These are phyloP conservation scores for Coffea humblotiana DNA, from an alignment of 305 asterid genomes.

Conservation along the genomic window DNA sequence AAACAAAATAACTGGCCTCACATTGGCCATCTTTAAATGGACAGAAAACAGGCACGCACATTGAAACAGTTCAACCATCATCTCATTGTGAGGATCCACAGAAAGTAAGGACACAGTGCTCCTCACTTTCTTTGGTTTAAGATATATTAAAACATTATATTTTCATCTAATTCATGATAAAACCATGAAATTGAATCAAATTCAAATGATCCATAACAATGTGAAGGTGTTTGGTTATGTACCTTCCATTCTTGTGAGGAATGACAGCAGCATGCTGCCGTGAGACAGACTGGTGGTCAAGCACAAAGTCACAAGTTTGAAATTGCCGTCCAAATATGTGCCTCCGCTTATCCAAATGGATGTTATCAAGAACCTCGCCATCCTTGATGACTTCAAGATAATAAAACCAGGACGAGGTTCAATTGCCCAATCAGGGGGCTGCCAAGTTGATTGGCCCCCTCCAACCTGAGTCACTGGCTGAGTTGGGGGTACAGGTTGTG, in stretches of 20 bases:
- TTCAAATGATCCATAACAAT: not conserved
- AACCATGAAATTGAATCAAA: not conserved
- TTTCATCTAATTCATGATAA: not conserved
- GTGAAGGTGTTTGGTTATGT: slow-evolving; percentile 5
- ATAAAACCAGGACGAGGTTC: slow-evolving; percentile 86
- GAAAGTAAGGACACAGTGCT: not conserved
- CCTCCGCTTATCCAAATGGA: slow-evolving; percentile 68
- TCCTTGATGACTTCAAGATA: slow-evolving; percentile 87
- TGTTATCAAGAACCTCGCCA: slow-evolving; percentile 77
- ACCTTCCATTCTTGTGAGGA: slow-evolving; percentile 95
- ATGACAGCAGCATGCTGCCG: slow-evolving; percentile 95
- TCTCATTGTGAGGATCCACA: not conserved
- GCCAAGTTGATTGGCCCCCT: slow-evolving; percentile 91
- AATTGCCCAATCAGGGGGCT: slow-evolving; percentile 98
- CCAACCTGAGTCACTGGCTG: slow-evolving; percentile 73
- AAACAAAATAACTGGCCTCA: not conserved
- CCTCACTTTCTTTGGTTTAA: not conserved
- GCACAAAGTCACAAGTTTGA: slow-evolving; percentile 93
- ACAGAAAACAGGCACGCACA: not conserved
- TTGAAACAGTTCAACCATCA: not conserved
- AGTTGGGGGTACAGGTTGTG: slow-evolving; percentile 36
- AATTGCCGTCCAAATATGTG: slow-evolving; percentile 87
- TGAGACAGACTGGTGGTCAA: slow-evolving; percentile 96
- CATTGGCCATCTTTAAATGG: not conserved
- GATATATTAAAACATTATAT: not conserved